Conservation (phyloP, 2,329 filamentous ascomycete species). For the Lachnellula hyalina region DNA sequence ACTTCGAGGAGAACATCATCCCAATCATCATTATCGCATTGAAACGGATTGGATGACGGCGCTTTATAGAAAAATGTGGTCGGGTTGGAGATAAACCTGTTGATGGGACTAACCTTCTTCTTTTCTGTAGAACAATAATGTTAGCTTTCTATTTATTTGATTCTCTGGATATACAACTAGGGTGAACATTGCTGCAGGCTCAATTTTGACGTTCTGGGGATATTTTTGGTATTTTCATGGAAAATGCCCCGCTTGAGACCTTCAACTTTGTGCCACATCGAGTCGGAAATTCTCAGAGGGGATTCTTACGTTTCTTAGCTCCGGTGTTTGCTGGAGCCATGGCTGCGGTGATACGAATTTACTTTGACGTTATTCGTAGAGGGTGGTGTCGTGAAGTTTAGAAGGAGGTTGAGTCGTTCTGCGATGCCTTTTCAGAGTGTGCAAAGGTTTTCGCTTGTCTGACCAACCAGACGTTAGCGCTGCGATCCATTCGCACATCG, state of each 20-base stretch:
- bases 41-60: too few species aligned
- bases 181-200: neutral
- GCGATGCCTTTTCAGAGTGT: neutral
- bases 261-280: neutral
- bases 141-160: neutral
- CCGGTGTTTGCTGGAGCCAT: too few species aligned
- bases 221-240: neutral
- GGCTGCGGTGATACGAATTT: too few species aligned
- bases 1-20: neutral
- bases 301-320: too few species aligned
- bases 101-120: constrained; percentile 3
- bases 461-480: too few species aligned
- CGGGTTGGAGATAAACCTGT: too few species aligned
- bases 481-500: too few species aligned
- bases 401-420: neutral
- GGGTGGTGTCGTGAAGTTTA: neutral
- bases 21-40: too few species aligned
- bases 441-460: too few species aligned
- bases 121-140: neutral
- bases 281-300: too few species aligned
- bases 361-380: too few species aligned
- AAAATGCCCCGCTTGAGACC: neutral
- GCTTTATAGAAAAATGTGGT: too few species aligned
- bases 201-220: neutral
- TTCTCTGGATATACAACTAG: neutral